phyloP scores from a whole-genome alignment of 2,329 filamentous ascomycete genomes.

The Cladosporium sphaerospermum region DNA sequence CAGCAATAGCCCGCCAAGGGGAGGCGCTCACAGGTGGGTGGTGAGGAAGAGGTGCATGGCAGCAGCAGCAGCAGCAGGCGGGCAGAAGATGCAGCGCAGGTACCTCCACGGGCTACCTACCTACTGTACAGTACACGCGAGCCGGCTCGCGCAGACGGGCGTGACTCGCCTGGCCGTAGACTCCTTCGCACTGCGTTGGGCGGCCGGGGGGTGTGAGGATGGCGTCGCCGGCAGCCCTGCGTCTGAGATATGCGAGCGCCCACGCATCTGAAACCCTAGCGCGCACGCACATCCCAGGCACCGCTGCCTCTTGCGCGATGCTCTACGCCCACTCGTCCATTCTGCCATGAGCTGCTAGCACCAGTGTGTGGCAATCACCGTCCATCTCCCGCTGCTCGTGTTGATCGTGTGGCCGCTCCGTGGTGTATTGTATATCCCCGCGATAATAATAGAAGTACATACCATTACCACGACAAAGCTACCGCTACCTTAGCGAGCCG shows the following conservation, averaged over 20 bases:
- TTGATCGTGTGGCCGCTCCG: neutral
- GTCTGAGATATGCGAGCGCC: slow-evolving; percentile 1
- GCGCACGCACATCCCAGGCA: neutral
- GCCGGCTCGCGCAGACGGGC: no score
- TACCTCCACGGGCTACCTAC: neutral
- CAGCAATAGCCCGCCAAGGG: neutral
- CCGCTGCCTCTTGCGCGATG: neutral
- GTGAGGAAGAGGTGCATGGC: slow-evolving; percentile 6
- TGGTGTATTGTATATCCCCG: no score
- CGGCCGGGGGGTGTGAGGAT: no score
- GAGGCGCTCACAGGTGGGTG: slow-evolving; percentile 5
- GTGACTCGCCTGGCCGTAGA: no score
- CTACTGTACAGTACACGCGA: no score
- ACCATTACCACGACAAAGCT: neutral
- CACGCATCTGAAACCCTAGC: slow-evolving; percentile 5
- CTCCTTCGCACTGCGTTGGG: no score
- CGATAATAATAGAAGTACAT: neutral
- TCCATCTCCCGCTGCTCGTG: neutral
- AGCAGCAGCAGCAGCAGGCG: neutral
- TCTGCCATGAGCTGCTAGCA: no score
- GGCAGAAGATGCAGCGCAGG: neutral
- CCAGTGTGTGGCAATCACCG: neutral
- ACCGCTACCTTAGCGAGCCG: neutral
- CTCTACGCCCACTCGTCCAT: no score
- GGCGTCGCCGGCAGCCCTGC: neutral